phyloP scores from a whole-genome alignment of 116 monocot genomes.

The Papilionanthe hybrid region DNA sequence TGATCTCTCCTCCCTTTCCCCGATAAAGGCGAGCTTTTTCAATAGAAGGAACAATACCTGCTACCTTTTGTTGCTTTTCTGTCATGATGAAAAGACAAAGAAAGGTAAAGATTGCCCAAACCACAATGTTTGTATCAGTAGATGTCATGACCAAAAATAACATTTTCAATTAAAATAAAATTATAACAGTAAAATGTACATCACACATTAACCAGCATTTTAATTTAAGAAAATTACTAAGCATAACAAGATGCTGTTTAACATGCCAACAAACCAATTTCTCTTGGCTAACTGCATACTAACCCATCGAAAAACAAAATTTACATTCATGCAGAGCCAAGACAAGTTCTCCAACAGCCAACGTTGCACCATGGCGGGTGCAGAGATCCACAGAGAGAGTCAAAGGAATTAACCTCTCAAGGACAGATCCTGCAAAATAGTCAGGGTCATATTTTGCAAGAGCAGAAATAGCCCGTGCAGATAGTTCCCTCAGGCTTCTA shows the following conservation, averaged over 20 bases:
- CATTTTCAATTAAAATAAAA: background rate
- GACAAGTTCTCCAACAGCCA: constrained; percentile 82
- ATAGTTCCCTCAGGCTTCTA: constrained; percentile 72
- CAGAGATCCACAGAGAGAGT: constrained; percentile 84
- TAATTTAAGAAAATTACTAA: background rate
- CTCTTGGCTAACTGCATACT: constrained; percentile 8
- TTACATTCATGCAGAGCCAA: constrained; percentile 60
- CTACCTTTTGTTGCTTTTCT: constrained; percentile 73
- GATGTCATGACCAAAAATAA: background rate
- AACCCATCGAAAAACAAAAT: constrained; percentile 59
- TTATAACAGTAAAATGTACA: background rate
- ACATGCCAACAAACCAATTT: background rate
- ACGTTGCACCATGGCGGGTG: constrained; percentile 90
- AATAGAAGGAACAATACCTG: constrained; percentile 86
- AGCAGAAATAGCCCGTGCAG: constrained; percentile 73
- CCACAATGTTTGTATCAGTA: background rate
- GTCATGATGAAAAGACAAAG: background rate
- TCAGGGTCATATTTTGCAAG: constrained; percentile 78
- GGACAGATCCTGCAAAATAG: constrained; percentile 64
- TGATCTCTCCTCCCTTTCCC: constrained; percentile 98
- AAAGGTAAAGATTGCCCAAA: background rate
- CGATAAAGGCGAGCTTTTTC: constrained; percentile 97
- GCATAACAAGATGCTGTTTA: background rate
- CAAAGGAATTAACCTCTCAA: constrained; percentile 63
- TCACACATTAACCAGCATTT: background rate